phyloP scores from a whole-genome alignment of 2,329 filamentous ascomycete species.

The Alternaria metachromatica region DNA sequence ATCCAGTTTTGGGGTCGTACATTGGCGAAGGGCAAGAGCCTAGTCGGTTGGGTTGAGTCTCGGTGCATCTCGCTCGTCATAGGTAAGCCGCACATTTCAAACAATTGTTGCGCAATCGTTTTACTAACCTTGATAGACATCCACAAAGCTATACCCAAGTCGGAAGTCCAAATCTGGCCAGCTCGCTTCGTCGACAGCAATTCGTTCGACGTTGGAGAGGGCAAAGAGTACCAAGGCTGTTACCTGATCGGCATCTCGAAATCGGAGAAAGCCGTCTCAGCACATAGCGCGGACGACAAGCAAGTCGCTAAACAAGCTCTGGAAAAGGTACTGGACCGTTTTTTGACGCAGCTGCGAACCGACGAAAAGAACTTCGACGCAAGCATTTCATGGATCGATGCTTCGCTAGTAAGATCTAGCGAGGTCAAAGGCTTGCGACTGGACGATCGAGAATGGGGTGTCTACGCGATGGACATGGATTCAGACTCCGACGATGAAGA shows the following conservation, averaged over 20 bases:
- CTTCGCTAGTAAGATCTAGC: conserved; percentile 37
- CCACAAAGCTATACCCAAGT: conserved; percentile 57
- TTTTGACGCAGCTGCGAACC: conserved; percentile 43
- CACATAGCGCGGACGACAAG: conserved; percentile 46
- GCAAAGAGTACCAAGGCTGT: conserved; percentile 63
- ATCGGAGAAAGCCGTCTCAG: neutral
- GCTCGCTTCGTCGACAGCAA: conserved; percentile 58
- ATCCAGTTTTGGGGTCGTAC: conserved; percentile 71
- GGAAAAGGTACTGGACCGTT: conserved; percentile 41
- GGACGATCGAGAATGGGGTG: conserved; percentile 60
- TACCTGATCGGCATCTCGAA: conserved; percentile 66
- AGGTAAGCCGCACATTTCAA: conserved; percentile 51
- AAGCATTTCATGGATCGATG: conserved; percentile 44
- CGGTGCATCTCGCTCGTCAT: conserved; percentile 64
- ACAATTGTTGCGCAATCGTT: too few relatives aligned
- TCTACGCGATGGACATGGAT: conserved; percentile 53
- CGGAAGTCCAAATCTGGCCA: conserved; percentile 68
- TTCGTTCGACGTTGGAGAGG: conserved; percentile 18
- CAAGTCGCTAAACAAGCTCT: conserved; percentile 55
- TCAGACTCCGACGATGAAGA: conserved; percentile 48
- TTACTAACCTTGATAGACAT: conserved; percentile 56
- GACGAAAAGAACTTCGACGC: conserved; percentile 48
- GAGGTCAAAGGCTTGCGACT: conserved; percentile 52
- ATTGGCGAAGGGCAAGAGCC: conserved; percentile 59
- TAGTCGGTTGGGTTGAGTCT: conserved; percentile 70